Evolutionary conservation across 1,284 basidiomycete species (phyloP), one percentile per base, ranked within the genome.

Genomic region (Ceratobasidium sp.): DNA sequence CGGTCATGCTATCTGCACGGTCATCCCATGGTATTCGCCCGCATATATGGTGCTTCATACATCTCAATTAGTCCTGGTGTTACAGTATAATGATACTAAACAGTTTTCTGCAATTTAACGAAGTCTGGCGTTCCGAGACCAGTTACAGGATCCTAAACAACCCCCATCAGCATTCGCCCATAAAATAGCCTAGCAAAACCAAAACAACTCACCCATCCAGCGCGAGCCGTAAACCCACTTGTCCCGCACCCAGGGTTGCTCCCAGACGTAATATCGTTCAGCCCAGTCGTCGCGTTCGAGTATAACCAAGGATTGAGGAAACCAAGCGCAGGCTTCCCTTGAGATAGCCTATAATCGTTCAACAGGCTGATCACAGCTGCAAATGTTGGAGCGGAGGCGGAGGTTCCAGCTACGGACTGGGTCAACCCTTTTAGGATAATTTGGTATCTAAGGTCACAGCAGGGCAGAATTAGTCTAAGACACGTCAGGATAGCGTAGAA

Each of bases 181-280:
- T n/a, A n/a, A 44, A 24, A 45, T 22, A 63, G 45, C 47, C n/a
- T 31, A 41, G 22, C 24, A 75, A 45, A 29, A 59, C 36, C 54
- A 51, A n/a, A n/a, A n/a, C 27, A 2, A 17, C 62, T 31, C 29
- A 50, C 77, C 77, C 77, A 77, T 22, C 77, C 78, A 29, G 41
- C 22, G 2, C 75, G 75, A 7, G 80, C 80, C 4, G 22, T 65
- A 31, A 73, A 76, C 22, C 75, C 75, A 0, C 17, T 9, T 31
- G 71, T 66, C 8, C 75, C 75, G 33, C 73, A 64, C 17, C 62
- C 62, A 2, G 62, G 47, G 22, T 64, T 64, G 17, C 19, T 64
- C 14, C 62, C 62, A 14, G 24, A 33, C 5, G 83, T 86, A 77
- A 91, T 90, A 79, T 91, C 90, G 78, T 88, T 90, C 80, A 91